Evolutionary conservation across 257 asterid genomes (phyloP), one percentile per base, ranked within the genome.

Genomic region (Leonotis leonurus): DNA sequence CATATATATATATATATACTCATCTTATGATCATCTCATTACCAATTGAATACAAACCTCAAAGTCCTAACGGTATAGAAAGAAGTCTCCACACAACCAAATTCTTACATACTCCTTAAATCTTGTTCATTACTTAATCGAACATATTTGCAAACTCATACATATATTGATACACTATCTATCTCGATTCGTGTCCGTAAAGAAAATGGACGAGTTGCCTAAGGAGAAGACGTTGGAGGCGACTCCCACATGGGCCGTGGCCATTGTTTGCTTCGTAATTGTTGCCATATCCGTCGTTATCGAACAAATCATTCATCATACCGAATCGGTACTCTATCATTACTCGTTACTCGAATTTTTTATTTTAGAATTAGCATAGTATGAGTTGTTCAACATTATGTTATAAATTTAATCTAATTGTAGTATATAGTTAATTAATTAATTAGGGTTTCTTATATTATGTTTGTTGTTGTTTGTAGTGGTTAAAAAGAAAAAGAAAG

Each of bases 161-260:
- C n/a, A n/a, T n/a, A n/a, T 33, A 33, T 33, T 6, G 1, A 33
- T 33, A 33, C 6, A 2, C 14, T n/a, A n/a, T n/a, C n/a, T n/a
- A n/a, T n/a, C n/a, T n/a, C n/a, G n/a, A n/a, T n/a, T n/a, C n/a
- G n/a, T n/a, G n/a, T n/a, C n/a, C n/a, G n/a, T n/a, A n/a, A 17
- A 0, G 14, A 14, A 66, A 36, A 85, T 85, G 90, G 84, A 37
- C 1, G 32, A 20, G 63, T n/a, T 84, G 3, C 78, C 79, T 21
- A 80, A 70, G 37, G 81, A 77, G 73, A 57, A 87, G 74, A 51
- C 94, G 43, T 52, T 89, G 76, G 92, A 86, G 76, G 76, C 73
- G 18, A 89, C 97, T 0, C 82, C 97, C 40, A 89, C 97, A 3
- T 89, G 97, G 97, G 95, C 86, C 0, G 94, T 89, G 9, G 94